Base-by-base conservation (phyloP, 345 rosid genomes). In the Acer negundo region DNA sequence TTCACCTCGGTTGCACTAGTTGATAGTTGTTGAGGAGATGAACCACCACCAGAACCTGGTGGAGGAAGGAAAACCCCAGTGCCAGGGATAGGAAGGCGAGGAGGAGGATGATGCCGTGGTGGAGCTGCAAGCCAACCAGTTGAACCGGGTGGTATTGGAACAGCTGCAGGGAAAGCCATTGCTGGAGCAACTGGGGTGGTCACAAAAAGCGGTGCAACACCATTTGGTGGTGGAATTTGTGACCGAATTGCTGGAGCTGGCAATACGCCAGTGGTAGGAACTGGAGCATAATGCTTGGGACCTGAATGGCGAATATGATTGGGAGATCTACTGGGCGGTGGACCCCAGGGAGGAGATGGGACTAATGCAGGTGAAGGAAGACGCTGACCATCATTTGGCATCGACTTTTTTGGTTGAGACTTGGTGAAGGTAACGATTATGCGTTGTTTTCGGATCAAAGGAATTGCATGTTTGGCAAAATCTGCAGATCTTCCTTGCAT, bases 21-120 rank as follows among this genome's bases (percentile, higher is more conserved):
- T 63, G 81, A 42, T 16, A 55, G 20, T 76, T 77, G 88, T 72
- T 51, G 72, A 2, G 85, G 83, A 58, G 92, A 69, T 59, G 86
- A 81, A 69, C 79, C 80, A 26, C 87, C 90, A 3, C 38, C 46
- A 42, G 89, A 80, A 68, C 91, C 90, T 3, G 82, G 70, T 46
- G 94, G 97, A 82, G 99, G 99, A 76, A 96, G 95, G 86, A 94
- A 96, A 63, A 94, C 99, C 66, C 99, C 98, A 0, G 99, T 96
- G 23, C 98, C 98, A n/a, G 97, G 93, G 65, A 83, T 78, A 51
- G 88, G 91, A 75, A 87, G 82, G 38, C 93, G 88, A 63, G 90
- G 86, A 59, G 94, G 83, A 62, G 94, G 65, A 69, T 90, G 86
- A 78, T 90, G 98, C 80, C 87, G 86, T 49, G 89, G 86, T 75